Conservation (phyloP, 352 stramenopile species). For the Pythium guiyangense region DNA sequence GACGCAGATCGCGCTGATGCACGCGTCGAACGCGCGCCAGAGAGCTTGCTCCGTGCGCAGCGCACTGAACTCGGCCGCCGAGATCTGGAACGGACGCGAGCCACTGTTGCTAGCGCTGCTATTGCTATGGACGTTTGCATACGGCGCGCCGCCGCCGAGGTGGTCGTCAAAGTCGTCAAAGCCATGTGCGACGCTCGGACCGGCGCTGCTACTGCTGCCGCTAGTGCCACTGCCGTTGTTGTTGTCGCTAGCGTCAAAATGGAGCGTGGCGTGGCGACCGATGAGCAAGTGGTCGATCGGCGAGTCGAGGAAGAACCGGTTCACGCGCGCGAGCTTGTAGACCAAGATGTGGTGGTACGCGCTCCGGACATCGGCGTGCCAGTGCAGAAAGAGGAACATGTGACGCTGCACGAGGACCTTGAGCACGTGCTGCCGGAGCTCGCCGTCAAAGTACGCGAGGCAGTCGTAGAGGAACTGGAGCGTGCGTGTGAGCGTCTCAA, state of each 20-base stretch:
- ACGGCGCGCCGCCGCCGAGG: slow-evolving; percentile 4
- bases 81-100: slow-evolving; percentile 20
- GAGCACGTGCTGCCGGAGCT: slow-evolving; percentile 58
- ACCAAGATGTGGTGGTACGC: slow-evolving; percentile 77
- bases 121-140: slow-evolving; percentile 6
- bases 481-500: slow-evolving; percentile 59
- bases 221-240: neutral
- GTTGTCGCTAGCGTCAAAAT: slow-evolving; percentile 16
- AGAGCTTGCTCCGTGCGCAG: slow-evolving; percentile 60
- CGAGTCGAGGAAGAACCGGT: slow-evolving; percentile 61
- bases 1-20: slow-evolving; percentile 52
- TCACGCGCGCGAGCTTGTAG: slow-evolving; percentile 54
- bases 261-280: slow-evolving; percentile 38
- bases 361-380: slow-evolving; percentile 62
- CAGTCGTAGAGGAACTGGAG: slow-evolving; percentile 70
- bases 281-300: slow-evolving; percentile 65
- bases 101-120: slow-evolving; percentile 6
- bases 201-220: slow-evolving; percentile 5
- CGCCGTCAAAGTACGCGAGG: slow-evolving; percentile 68
- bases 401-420: slow-evolving; percentile 72
- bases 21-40: slow-evolving; percentile 75
- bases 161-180: slow-evolving; percentile 27
- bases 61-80: slow-evolving; percentile 34
- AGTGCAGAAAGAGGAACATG: slow-evolving; percentile 77
- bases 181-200: slow-evolving; percentile 13